Base-by-base conservation (phyloP, 2,329 filamentous ascomycete genomes). In the Didymosphaeria variabile region DNA sequence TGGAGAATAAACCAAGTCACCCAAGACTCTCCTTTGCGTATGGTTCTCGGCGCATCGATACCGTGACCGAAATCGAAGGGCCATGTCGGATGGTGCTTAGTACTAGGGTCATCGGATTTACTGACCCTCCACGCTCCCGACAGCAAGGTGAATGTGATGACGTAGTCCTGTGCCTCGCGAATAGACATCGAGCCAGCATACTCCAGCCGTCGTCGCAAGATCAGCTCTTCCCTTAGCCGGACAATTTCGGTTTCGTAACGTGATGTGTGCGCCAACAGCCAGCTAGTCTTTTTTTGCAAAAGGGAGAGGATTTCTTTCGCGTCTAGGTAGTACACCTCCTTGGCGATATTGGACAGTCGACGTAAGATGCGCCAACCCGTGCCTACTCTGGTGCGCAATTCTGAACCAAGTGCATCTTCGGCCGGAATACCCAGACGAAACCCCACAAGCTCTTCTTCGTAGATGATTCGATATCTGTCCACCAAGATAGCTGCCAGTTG, bases 1-100 rank as follows among this genome's bases (percentile, higher is more conserved):
- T 68, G 58, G 36, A 77, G 63, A 5, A 76, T 61, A 53, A 72
- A 77, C 72, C 73, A 77, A 3, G 73, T 69, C 54, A 76, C 55
- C 73, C 73, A 77, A 8, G 70, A 72, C 36, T 70, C 67, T 13
- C 72, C 72, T 55, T 65, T 64, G 23, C 73, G 66, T 26, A 75
- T 52, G 19, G 67, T 56, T 26, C 72, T 59, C 47, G 67, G 67
- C 8, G 67, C 69, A 42, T 73, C 69, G 19, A 74, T 69, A 6
- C 71, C 72, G 29, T 61, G 62, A 10, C 68, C 68, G 64, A 65
- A 72, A 45, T 76, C 73, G 50, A 75, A 76, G 10, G 70, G 62
- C 72, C 34, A 53, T 34, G 21, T 42, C 2, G 51, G 34, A 4
- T n/a, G 21, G 8, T 42, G 3, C 12, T 42, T 19, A 3, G 51